Evolutionary conservation across 805 yeast species (phyloP).

Genomic region (Lipomyces sp.): DNA sequence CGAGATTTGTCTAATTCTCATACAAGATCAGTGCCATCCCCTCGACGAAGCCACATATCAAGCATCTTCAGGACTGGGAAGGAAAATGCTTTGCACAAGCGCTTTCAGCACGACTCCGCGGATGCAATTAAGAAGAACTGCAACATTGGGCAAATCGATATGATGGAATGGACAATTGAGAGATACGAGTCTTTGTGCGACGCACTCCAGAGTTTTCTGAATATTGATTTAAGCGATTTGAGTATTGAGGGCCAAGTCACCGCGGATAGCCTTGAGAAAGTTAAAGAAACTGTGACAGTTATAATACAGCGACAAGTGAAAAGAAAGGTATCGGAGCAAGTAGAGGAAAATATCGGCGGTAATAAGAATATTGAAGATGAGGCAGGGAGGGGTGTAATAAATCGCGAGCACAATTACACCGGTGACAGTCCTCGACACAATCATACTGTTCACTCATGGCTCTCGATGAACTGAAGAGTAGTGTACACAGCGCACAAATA

Average conservation of each 20-base stretch:
- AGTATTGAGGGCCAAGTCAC: not conserved
- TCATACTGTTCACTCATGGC: no score
- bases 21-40: not conserved
- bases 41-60: not conserved
- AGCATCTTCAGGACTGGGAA: not conserved
- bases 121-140: not conserved
- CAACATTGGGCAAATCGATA: not conserved
- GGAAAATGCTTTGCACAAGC: not conserved
- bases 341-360: not conserved
- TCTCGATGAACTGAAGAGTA: no score
- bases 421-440: no score
- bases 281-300: not conserved
- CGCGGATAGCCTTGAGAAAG: not conserved
- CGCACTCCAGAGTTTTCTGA: slow-evolving; percentile 2
- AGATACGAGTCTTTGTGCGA: slow-evolving; percentile 1
- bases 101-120: not conserved
- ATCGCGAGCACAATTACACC: no score
- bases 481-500: no score
- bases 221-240: not conserved
- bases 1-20: not conserved
- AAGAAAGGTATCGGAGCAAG: slow-evolving; percentile 12
- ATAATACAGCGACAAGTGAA: slow-evolving; percentile 4
- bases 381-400: no score
- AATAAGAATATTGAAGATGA: no score
- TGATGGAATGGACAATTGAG: slow-evolving; percentile 9